phyloP scores from a whole-genome alignment of 164 flowering plant species.

The Cinnamomum chago region DNA sequence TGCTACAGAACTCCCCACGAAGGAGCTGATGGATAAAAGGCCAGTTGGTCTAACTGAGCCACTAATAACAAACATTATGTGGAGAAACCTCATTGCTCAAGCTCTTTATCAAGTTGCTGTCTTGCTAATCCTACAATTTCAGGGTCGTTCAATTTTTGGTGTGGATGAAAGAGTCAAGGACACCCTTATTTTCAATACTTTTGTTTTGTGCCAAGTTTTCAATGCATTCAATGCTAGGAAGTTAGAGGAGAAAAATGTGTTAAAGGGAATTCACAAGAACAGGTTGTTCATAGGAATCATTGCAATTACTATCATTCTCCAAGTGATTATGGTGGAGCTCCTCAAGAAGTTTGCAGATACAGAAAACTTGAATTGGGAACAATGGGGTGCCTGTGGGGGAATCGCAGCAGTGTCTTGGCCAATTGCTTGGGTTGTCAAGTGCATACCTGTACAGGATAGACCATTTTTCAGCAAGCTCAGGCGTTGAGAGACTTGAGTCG shows the following conservation, averaged over 20 bases:
- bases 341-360: constrained; percentile 50
- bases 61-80: constrained; percentile 11
- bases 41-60: constrained; percentile 14
- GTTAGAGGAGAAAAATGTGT: constrained; percentile 43
- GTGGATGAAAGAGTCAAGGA: constrained; percentile 5
- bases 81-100: constrained; percentile 12
- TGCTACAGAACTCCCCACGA: constrained; percentile 7
- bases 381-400: constrained; percentile 45
- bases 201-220: constrained; percentile 59
- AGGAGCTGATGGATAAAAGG: constrained; percentile 9
- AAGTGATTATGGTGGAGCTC: constrained; percentile 49
- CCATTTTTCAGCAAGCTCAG: constrained; percentile 20
- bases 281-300: constrained; percentile 42
- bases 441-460: constrained; percentile 40
- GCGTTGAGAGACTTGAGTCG: background rate
- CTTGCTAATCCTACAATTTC: constrained; percentile 6
- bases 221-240: constrained; percentile 52
- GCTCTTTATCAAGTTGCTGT: constrained; percentile 8
- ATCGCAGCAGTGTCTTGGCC: constrained; percentile 47
- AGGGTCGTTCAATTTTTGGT: constrained; percentile 3
- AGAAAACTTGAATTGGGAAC: constrained; percentile 48
- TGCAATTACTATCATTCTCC: constrained; percentile 35
- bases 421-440: constrained; percentile 47
- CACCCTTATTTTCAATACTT: constrained; percentile 16
- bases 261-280: constrained; percentile 39